A percentile compares a stretch with the other conserved stretches of the same genome.
phyloP scores from a whole-genome alignment of 768 basidiomycete species.

The Rhodosporidiobolus sp. region DNA sequence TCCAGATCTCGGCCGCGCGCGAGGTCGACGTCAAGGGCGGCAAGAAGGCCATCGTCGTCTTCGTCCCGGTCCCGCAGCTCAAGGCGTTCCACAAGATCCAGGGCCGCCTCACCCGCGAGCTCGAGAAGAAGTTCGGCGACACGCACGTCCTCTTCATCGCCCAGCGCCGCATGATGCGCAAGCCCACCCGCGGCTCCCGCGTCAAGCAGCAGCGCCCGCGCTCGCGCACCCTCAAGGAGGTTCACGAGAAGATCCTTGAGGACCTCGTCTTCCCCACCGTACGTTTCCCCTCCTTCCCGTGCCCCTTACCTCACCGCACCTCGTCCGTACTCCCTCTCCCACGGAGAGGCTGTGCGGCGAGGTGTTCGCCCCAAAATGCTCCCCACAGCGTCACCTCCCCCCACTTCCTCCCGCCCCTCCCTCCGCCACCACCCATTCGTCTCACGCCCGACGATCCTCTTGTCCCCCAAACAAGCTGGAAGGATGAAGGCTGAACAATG shows the following conservation, averaged over 20 bases:
- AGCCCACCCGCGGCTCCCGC: conserved; percentile 88
- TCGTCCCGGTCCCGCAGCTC: conserved; percentile 93
- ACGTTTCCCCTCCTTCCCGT: conserved; percentile 3
- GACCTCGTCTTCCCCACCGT: conserved; percentile 96
- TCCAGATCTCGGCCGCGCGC: conserved; percentile 97
- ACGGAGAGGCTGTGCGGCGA: too few species aligned
- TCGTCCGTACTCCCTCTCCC: background rate
- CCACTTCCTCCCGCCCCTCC: background rate
- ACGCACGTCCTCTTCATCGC: conserved; percentile 98
- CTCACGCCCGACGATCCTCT: conserved; percentile 4
- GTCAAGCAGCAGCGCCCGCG: conserved; percentile 95
- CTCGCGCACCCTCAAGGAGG: conserved; percentile 90
- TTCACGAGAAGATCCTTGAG: conserved; percentile 95
- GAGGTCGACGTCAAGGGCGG: conserved; percentile 99
- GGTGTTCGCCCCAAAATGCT: background rate
- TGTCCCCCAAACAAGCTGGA: background rate
- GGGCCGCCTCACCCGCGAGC: conserved; percentile 55
- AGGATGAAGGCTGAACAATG: background rate
- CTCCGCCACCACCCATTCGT: background rate
- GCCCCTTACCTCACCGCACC: background rate
- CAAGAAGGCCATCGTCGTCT: conserved; percentile 98
- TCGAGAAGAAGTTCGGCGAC: conserved; percentile 99
- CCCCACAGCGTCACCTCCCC: background rate
- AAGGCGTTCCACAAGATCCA: conserved; percentile 99
- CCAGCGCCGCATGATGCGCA: conserved; percentile 96